phyloP scores from a whole-genome alignment of 176 grass and related monocot genomes.

The Oryza meridionalis region DNA sequence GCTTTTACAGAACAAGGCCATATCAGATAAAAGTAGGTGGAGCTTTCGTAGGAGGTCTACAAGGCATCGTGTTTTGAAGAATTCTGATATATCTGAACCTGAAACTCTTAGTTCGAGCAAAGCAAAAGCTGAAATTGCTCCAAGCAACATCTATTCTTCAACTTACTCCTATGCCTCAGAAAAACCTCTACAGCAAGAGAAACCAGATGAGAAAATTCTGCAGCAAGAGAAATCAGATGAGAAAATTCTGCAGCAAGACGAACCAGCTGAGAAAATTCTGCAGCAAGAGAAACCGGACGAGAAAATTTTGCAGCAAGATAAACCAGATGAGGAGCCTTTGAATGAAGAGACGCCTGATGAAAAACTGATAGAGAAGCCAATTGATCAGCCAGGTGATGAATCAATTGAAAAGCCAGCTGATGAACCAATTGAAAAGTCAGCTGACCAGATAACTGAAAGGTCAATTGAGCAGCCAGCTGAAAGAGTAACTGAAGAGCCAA shows the following conservation, averaged over 20 bases:
- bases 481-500: conserved; percentile 26
- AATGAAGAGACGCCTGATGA: conserved; percentile 56
- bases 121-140: conserved; percentile 72
- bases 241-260: conserved; percentile 46
- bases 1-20: conserved; percentile 66
- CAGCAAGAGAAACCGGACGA: conserved; percentile 41
- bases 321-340: conserved; percentile 35
- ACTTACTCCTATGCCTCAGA: conserved; percentile 74
- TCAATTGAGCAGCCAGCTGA: conserved; percentile 50
- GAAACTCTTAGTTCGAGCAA: conserved; percentile 78
- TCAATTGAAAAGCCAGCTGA: conserved; percentile 40
- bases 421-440: conserved; percentile 47
- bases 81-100: conserved; percentile 71
- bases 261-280: conserved; percentile 49
- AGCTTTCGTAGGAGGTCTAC: conserved; percentile 97
- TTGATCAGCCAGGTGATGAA: conserved; percentile 38
- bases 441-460: conserved; percentile 51
- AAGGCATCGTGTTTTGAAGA: conserved; percentile 86
- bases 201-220: conserved; percentile 46
- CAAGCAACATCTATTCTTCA: conserved; percentile 57
- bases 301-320: conserved; percentile 37
- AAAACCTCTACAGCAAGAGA: conserved; percentile 61
- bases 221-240: conserved; percentile 48
- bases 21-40: conserved; percentile 95
- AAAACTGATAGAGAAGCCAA: conserved; percentile 42